Conservation (phyloP, 1,284 basidiomycete genomes). For the Veloporphyrellus conicus region DNA sequence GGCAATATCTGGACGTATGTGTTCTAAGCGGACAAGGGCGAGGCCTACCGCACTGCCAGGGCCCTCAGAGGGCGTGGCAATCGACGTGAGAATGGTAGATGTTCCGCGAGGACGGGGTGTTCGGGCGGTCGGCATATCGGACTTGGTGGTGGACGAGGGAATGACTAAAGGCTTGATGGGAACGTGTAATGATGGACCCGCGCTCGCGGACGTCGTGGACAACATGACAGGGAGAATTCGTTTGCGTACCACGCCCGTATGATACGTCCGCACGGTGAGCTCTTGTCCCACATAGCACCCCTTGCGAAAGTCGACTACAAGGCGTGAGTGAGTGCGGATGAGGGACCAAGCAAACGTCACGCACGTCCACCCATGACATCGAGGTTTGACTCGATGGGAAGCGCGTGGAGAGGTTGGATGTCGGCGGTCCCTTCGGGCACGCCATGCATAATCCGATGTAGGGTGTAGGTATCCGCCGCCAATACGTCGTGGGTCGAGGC, state of each 20-base stretch:
- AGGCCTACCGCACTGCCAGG: conserved; percentile 50
- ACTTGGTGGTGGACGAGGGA: conserved; percentile 12
- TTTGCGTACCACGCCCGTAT: conserved; percentile 90
- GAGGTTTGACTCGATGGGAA: conserved; percentile 92
- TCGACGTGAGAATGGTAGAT: conserved; percentile 61
- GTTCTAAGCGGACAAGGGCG: conserved; percentile 70
- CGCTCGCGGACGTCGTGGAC: conserved; percentile 11
- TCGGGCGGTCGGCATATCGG: conserved; percentile 1
- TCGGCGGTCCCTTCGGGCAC: conserved; percentile 86
- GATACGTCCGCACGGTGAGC: conserved; percentile 93
- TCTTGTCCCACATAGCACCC: conserved; percentile 99
- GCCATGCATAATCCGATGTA: conserved; percentile 79
- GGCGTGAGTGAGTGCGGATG: conserved; percentile 1
- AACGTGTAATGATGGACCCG: conserved; percentile 9
- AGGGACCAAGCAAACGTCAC: conserved; percentile 28
- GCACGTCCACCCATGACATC: conserved; percentile 90
- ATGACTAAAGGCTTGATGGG: conserved; percentile 22
- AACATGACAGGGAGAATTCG: conserved; percentile 75
- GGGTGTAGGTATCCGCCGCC: conserved; percentile 56
- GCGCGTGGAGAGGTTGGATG: conserved; percentile 70
- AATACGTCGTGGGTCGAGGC: conserved; percentile 52
- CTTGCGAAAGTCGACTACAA: conserved; percentile 89
- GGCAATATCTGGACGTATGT: conserved; percentile 34
- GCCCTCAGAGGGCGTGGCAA: conserved; percentile 27
- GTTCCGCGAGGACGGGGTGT: conserved; percentile 53